Conservation (phyloP, 2,329 filamentous ascomycete genomes). For the Diplodia scrobiculata region DNA sequence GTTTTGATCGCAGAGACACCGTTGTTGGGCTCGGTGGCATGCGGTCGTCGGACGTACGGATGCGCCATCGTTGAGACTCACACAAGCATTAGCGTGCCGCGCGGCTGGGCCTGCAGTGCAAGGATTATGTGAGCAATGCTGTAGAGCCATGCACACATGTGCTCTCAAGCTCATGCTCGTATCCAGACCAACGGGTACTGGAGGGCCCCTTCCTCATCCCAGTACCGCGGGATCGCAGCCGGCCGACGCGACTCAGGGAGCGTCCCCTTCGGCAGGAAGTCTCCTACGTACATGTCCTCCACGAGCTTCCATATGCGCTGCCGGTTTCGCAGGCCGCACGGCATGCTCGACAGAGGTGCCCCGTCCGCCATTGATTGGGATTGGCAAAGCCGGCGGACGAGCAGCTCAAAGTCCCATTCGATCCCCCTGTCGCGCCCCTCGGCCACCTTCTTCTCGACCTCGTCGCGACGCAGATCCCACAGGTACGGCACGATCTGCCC, state of each 20-base stretch:
- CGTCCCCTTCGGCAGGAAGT: neutral
- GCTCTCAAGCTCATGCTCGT: neutral
- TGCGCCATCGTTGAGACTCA: neutral
- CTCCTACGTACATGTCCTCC: constrained; percentile 1
- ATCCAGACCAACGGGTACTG: constrained; percentile 10
- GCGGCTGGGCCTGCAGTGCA: neutral
- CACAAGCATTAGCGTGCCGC: constrained; percentile 1
- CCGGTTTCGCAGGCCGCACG: neutral
- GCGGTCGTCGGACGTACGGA: neutral
- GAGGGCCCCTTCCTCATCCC: neutral
- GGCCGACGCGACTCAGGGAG: neutral
- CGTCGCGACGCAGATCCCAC: constrained; percentile 1
- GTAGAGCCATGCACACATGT: neutral
- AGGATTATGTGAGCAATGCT: neutral
- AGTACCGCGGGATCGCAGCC: constrained; percentile 1
- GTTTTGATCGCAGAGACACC: neutral
- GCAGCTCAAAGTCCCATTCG: constrained; percentile 56
- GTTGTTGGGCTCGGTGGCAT: neutral
- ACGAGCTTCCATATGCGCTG: neutral
- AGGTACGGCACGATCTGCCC: neutral
- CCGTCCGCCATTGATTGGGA: neutral
- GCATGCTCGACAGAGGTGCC: neutral
- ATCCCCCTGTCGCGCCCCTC: constrained; percentile 41
- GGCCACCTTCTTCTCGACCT: neutral
- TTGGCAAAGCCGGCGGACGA: constrained; percentile 34